Base-by-base conservation (phyloP, 352 stramenopile species). In the Pythium oligandrum region DNA sequence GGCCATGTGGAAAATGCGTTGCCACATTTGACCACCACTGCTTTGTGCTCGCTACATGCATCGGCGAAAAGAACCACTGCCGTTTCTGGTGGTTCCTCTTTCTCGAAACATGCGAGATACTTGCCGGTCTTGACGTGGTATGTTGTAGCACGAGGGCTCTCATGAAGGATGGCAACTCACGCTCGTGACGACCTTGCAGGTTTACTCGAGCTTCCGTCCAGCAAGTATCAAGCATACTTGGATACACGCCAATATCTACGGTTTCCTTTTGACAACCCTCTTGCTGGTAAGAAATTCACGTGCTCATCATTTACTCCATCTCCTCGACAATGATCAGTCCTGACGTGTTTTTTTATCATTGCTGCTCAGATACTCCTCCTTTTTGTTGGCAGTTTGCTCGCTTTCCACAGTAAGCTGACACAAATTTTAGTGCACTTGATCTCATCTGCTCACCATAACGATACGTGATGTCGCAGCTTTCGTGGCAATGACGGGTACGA, bases 11-110 rank as follows among this genome's bases (percentile, higher is more conserved):
- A 45, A 44, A 46, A 17, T 97, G 86, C 64, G 83, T 98, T 17
- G 82, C 85, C 6, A 96, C 71, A 2, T 97, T 97, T 63, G 90
- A 98, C 64, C 93, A 97, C 66, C 91, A 97, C 67, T 98, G 93
- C 65, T 56, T 79, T 32, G 70, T 97, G 12, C 57, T 97, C 7
- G 84, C 72, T 30, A 95, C 85, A 12, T 96, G 86, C 62, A 85
- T 98, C 40, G 88, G 90, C 7, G 88, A 97, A 64, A 47, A 70
- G 11, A 97, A 97, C 67, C 89, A 96, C 68, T 90, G 72, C 48
- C 68, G 86, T 33, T 98, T 97, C 72, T 86, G 71, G 66, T 86
- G 65, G 64, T 86, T 82, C 50, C 44, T 90, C 5, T 12, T 79
- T 17, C 46, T 78, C 7, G 68, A 84, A 44, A 73, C 44, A 8